phyloP scores from a whole-genome alignment of 2,329 filamentous ascomycete genomes.

The Nannizziopsis arthrosporioides region DNA sequence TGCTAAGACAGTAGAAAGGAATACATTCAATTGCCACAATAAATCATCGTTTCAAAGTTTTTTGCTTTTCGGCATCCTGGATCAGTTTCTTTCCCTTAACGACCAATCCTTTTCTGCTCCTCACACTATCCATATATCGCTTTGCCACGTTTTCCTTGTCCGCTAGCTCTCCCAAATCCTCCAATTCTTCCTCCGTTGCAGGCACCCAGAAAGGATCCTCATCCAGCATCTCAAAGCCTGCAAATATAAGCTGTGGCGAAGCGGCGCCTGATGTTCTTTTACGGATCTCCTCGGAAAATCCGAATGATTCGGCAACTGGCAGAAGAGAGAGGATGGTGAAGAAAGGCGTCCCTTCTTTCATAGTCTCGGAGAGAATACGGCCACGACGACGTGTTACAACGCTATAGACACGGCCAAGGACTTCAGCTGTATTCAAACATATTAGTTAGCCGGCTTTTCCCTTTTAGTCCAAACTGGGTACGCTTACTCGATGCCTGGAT shows the following conservation, averaged over 20 bases:
- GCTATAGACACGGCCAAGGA: slow-evolving; percentile 87
- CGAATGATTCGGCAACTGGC: slow-evolving; percentile 89
- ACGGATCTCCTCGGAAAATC: slow-evolving; percentile 90
- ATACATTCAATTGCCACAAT: not conserved
- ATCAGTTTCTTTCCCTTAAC: slow-evolving; percentile 63
- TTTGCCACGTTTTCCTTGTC: slow-evolving; percentile 94
- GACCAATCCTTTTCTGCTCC: slow-evolving; percentile 75
- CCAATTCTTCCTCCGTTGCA: slow-evolving; percentile 87
- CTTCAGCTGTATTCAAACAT: slow-evolving; percentile 52
- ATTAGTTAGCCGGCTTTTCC: too few species aligned
- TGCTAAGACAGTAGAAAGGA: not conserved
- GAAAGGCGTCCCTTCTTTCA: slow-evolving; percentile 92
- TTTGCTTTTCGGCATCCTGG: slow-evolving; percentile 86
- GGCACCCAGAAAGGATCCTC: slow-evolving; percentile 98
- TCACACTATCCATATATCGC: slow-evolving; percentile 83
- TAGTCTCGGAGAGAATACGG: slow-evolving; percentile 74
- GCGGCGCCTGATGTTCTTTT: slow-evolving; percentile 86
- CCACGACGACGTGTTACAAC: slow-evolving; percentile 93
- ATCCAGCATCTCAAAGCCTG: slow-evolving; percentile 83
- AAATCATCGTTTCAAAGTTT: slow-evolving; percentile 50
- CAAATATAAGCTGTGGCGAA: slow-evolving; percentile 83
- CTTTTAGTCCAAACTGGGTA: too few species aligned
- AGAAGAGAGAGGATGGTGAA: slow-evolving; percentile 84
- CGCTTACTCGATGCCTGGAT: slow-evolving; percentile 79
- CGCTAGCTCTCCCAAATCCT: slow-evolving; percentile 87